Conservation (phyloP, 1,284 basidiomycete species). For the Mycena citricolor region DNA sequence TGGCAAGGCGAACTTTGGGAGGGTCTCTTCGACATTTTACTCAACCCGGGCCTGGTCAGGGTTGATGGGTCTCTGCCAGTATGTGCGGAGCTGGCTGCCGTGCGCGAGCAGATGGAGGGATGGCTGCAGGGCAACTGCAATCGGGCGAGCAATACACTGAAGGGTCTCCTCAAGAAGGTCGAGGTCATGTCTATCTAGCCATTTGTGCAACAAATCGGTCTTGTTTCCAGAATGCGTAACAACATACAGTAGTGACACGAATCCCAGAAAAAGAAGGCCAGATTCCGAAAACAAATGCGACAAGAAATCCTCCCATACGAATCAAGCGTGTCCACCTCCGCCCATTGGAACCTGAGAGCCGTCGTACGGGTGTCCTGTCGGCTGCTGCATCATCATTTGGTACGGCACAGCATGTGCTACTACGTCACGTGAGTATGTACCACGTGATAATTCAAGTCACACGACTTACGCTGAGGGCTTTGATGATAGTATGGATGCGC, state of each 20-base stretch:
- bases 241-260: slow-evolving; percentile 27
- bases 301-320: slow-evolving; percentile 22
- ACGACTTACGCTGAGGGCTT: slow-evolving; percentile 73
- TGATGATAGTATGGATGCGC: slow-evolving; percentile 84
- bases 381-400: slow-evolving; percentile 85
- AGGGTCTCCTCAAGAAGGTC: slow-evolving; percentile 80
- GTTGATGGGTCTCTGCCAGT: slow-evolving; percentile 67
- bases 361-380: slow-evolving; percentile 72
- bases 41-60: slow-evolving; percentile 71
- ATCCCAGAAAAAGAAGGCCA: slow-evolving; percentile 24
- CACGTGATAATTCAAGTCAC: slow-evolving; percentile 26
- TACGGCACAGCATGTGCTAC: slow-evolving; percentile 82
- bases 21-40: slow-evolving; percentile 79
- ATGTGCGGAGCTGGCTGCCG: slow-evolving; percentile 58
- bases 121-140: slow-evolving; percentile 86
- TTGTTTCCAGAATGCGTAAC: slow-evolving; percentile 26
- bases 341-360: slow-evolving; percentile 73
- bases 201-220: slow-evolving; percentile 23
- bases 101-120: slow-evolving; percentile 81
- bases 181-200: slow-evolving; percentile 48
- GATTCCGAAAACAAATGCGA: slow-evolving; percentile 31
- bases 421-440: slow-evolving; percentile 38
- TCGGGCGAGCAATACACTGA: slow-evolving; percentile 84
- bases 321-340: slow-evolving; percentile 62
- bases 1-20: slow-evolving; percentile 93